Conservation (phyloP, 352 stramenopile genomes). For the Phytophthora crassamura region DNA sequence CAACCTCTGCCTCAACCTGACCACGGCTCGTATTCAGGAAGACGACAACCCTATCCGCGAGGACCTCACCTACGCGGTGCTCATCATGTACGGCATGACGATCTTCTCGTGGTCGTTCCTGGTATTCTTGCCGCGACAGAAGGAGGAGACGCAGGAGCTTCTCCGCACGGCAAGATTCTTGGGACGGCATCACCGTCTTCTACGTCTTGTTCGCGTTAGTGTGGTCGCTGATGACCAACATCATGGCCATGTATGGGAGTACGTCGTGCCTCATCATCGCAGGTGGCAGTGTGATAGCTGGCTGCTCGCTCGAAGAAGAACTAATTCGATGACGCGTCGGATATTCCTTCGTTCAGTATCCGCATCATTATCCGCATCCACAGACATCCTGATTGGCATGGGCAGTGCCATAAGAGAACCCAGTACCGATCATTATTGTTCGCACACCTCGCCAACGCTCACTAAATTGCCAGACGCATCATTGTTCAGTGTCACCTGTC, state of each 20-base stretch:
- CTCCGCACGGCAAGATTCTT: slow-evolving; percentile 35
- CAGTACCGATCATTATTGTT: too few relatives aligned
- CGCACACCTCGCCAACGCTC: too few relatives aligned
- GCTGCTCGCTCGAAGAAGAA: too few relatives aligned
- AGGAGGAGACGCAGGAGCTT: slow-evolving; percentile 43
- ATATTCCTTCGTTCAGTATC: too few relatives aligned
- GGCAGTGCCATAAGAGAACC: too few relatives aligned
- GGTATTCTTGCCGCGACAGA: slow-evolving; percentile 40
- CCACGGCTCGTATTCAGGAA: slow-evolving; percentile 38
- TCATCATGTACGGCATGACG: slow-evolving; percentile 48
- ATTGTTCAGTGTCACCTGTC: too few relatives aligned
- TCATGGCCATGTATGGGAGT: slow-evolving; percentile 44
- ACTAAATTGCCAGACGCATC: too few relatives aligned
- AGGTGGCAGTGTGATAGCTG: slow-evolving; percentile 24
- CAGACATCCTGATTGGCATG: too few relatives aligned
- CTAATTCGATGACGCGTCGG: too few relatives aligned
- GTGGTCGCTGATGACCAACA: slow-evolving; percentile 48
- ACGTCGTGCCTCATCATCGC: slow-evolving; percentile 37
- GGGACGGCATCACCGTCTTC: slow-evolving; percentile 34
- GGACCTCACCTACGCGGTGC: slow-evolving; percentile 41
- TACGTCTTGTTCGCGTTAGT: slow-evolving; percentile 37
- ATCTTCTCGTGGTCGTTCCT: slow-evolving; percentile 44
- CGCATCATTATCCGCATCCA: too few relatives aligned
- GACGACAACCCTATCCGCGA: slow-evolving; percentile 42
- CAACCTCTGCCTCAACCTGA: slow-evolving; percentile 51